Percentiles rank a stretch among this genome's conserved stretches.
phyloP scores from a whole-genome alignment of 495 filamentous ascomycete species.

The Alectoria sarmentosa region DNA sequence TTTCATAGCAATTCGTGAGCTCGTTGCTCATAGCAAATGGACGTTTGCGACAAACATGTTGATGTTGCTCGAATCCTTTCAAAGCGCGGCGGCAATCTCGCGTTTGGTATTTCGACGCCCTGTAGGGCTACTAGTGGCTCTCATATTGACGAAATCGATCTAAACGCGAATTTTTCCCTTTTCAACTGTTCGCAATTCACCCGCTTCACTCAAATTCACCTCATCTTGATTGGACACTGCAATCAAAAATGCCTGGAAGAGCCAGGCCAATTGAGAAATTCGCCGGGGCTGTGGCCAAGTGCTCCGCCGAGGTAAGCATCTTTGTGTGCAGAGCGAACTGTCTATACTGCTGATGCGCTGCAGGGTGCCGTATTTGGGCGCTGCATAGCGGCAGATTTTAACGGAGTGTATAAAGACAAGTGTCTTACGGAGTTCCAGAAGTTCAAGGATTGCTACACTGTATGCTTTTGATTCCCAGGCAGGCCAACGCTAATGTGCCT shows the following conservation, averaged over 20 bases:
- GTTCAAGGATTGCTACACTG: slow-evolving; percentile 83
- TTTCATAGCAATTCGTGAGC: slow-evolving; percentile 15
- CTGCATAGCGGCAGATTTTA: slow-evolving; percentile 88
- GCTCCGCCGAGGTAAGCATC: slow-evolving; percentile 63
- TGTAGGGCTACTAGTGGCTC: background rate
- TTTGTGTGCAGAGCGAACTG: background rate
- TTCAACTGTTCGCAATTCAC: background rate
- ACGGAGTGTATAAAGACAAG: slow-evolving; percentile 84
- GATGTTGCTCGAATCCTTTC: slow-evolving; percentile 3
- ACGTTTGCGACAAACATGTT: slow-evolving; percentile 2
- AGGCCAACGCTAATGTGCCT: background rate
- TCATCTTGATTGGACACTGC: background rate
- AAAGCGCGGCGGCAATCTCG: slow-evolving; percentile 7
- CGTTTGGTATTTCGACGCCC: slow-evolving; percentile 11
- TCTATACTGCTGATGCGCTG: slow-evolving; percentile 1
- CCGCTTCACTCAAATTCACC: background rate
- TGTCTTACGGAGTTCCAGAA: slow-evolving; percentile 79
- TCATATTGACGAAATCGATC: slow-evolving; percentile 8
- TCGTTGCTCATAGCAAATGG: background rate
- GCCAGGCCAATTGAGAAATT: slow-evolving; percentile 81
- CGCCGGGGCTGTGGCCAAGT: slow-evolving; percentile 74
- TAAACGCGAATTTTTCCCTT: background rate
- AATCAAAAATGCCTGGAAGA: slow-evolving; percentile 32
- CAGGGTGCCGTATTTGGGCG: slow-evolving; percentile 84
- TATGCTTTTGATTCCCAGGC: slow-evolving; percentile 32